Evolutionary conservation across 2,329 filamentous ascomycete genomes (phyloP), one percentile per base, ranked within the genome.

Genomic region (Aspergillus felis): DNA sequence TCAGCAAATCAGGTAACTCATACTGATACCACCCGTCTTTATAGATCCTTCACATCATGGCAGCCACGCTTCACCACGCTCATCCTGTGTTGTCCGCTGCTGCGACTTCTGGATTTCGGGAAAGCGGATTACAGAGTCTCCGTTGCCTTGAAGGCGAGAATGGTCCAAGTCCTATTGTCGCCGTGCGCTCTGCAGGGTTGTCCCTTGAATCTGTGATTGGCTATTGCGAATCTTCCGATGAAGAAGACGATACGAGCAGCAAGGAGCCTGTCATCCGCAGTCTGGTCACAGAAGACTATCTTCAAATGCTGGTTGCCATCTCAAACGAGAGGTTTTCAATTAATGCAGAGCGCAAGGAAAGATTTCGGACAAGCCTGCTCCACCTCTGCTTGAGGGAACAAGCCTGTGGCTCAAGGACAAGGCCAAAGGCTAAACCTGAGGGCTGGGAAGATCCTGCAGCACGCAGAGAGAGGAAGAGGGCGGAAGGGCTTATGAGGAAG

Each of bases 31-130:
- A 2, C n/a, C n/a, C 38, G n/a, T 42, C 47, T 47, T 48, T 25
- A 22, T 61, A 96, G 92, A 96, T 97, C 64, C 84, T 97, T 0
- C 93, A 97, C 65, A 81, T 97, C 47, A 82, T 96, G 66, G 87
- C 91, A 5, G 85, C 91, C 17, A 93, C 90, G 0, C 79, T 87
- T 0, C 75, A 83, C 12, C 85, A 93, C 66, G 91, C 93, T 3
- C 89, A 96, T 63, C 79, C 83, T 8, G 80, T 95, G 20, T 82
- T 96, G 14, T 82, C 86, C 10, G 90, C 89, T 48, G 92, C 90
- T 1, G 80, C 93, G 9, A 84, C 87, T 65, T 88, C 91, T 3
- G 93, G 93, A 0, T 97, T 97, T 71, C 87, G 93, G 14, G 93
- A 97, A 76, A 94, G 89, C 58, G 93, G 93, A 20, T 88, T 93